phyloP scores from a whole-genome alignment of 2,329 filamentous ascomycete genomes.

The Tricladium varicosporioides region DNA sequence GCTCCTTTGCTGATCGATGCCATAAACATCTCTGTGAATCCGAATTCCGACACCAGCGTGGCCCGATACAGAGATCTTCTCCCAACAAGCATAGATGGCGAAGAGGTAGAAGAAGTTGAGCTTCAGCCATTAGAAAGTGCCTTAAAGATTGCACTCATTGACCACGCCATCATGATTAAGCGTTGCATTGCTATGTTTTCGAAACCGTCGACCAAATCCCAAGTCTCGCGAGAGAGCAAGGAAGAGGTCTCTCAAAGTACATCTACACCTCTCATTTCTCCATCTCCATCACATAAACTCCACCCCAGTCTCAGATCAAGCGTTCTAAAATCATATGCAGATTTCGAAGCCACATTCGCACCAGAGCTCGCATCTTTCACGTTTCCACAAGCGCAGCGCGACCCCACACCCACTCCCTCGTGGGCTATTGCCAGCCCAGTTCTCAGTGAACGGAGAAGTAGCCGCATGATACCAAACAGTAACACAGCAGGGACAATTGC shows the following conservation, averaged over 20 bases:
- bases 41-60: slow-evolving; percentile 72
- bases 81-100: slow-evolving; percentile 45
- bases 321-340: slow-evolving; percentile 37
- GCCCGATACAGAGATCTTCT: slow-evolving; percentile 75
- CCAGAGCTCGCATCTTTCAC: slow-evolving; percentile 64
- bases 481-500: slow-evolving; percentile 26
- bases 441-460: slow-evolving; percentile 9
- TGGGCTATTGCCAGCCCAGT: slow-evolving; percentile 26
- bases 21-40: slow-evolving; percentile 73
- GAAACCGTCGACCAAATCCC: slow-evolving; percentile 53
- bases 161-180: slow-evolving; percentile 86
- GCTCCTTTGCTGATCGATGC: slow-evolving; percentile 71
- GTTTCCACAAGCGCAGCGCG: slow-evolving; percentile 45
- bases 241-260: slow-evolving; percentile 64
- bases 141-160: slow-evolving; percentile 79
- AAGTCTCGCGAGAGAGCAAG: slow-evolving; percentile 49
- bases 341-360: slow-evolving; percentile 61
- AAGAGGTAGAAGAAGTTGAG: slow-evolving; percentile 47
- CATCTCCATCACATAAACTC: slow-evolving; percentile 3
- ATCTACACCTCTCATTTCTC: background rate
- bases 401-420: slow-evolving; percentile 40
- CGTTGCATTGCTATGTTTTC: slow-evolving; percentile 71
- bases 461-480: slow-evolving; percentile 11
- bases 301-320: slow-evolving; percentile 5
- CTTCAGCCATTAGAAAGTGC: slow-evolving; percentile 67